Conservation (phyloP, 2,329 filamentous ascomycete species). For the Ophiostoma pallidulum region DNA sequence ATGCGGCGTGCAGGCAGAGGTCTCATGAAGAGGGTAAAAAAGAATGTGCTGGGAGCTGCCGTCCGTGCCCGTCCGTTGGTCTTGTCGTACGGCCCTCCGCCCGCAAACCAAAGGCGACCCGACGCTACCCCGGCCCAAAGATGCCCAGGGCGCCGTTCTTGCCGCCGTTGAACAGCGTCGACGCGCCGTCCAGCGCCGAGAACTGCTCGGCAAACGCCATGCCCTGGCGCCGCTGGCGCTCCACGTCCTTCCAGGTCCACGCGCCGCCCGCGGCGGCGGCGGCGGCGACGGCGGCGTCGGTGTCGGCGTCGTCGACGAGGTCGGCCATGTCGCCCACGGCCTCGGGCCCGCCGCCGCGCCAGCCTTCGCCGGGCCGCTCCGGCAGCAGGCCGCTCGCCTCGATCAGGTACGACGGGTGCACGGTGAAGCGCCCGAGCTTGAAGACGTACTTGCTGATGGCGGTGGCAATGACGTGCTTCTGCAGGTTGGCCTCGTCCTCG, state of each 20-base stretch:
- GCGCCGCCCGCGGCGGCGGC: conserved; percentile 30
- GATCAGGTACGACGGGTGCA: conserved; percentile 71
- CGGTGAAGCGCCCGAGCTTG: conserved; percentile 72
- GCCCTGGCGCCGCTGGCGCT: conserved; percentile 45
- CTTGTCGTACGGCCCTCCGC: no score
- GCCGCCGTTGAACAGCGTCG: conserved; percentile 44
- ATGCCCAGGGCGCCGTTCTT: conserved; percentile 41
- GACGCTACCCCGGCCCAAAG: conserved; percentile 25
- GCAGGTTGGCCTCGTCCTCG: conserved; percentile 35
- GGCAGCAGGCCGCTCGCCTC: conserved; percentile 66
- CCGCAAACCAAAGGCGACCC: neutral
- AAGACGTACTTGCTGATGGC: conserved; percentile 74
- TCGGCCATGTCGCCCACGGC: conserved; percentile 33
- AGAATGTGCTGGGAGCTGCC: no score
- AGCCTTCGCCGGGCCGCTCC: conserved; percentile 53
- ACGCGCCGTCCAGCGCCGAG: conserved; percentile 45
- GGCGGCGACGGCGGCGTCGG: conserved; percentile 26
- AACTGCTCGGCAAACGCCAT: conserved; percentile 47
- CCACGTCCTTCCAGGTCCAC: conserved; percentile 52
- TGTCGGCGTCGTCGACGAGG: conserved; percentile 30
- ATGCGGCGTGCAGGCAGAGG: no score
- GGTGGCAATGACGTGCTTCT: conserved; percentile 60
- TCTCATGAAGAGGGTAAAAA: no score
- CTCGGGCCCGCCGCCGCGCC: conserved; percentile 33
- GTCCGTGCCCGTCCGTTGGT: no score